phyloP scores from a whole-genome alignment of 305 asterid species.

The Solanum hybrid region DNA sequence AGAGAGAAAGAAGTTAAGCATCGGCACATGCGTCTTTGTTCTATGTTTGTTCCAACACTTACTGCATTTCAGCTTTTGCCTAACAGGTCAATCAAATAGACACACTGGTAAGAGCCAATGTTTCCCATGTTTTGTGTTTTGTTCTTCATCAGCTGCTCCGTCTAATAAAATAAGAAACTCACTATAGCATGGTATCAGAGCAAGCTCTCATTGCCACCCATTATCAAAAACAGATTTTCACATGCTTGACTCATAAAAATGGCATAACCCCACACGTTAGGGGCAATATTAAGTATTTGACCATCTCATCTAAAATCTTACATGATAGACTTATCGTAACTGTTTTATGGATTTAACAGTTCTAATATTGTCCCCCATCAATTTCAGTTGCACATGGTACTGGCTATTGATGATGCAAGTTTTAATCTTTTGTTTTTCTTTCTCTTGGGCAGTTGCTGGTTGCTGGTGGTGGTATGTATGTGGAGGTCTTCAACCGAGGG shows the following conservation, averaged over 20 bases:
- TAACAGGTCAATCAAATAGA: neutral
- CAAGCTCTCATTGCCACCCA: neutral
- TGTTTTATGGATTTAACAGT: neutral
- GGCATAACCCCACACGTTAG: neutral
- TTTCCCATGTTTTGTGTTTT: neutral
- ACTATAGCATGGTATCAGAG: neutral
- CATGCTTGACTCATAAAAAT: neutral
- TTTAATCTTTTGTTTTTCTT: neutral
- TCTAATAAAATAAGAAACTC: neutral
- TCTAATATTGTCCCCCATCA: neutral
- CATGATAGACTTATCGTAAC: neutral
- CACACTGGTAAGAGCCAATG: neutral
- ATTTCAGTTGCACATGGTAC: neutral
- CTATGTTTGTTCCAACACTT: neutral
- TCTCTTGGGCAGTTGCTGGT: conserved; percentile 60
- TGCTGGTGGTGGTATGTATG: conserved; percentile 95
- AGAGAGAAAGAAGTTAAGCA: neutral
- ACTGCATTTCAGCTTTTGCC: neutral
- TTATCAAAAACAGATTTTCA: neutral
- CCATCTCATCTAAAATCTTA: neutral
- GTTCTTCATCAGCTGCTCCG: neutral
- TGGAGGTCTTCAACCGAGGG: conserved; percentile 91
- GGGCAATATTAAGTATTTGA: neutral
- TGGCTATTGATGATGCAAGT: neutral
- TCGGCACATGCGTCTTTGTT: neutral